Percentiles rank a stretch among this genome's conserved stretches.
Evolutionary conservation across 345 rosid species (phyloP).

Genomic region (Eucalyptus paniculata): DNA sequence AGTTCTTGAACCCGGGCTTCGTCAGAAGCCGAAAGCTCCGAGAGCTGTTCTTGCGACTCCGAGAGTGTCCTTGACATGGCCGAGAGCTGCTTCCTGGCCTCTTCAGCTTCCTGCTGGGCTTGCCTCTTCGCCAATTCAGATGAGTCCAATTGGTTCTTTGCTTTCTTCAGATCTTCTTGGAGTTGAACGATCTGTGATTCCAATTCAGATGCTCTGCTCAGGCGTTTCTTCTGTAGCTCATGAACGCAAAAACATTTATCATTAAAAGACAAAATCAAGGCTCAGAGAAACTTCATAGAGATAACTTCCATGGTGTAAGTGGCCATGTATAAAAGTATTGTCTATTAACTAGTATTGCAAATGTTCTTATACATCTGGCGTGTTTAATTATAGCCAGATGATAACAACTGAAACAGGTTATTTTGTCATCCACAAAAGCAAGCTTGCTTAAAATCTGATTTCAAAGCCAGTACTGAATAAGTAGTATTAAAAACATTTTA

Average conservation of each 20-base stretch:
- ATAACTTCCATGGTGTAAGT: not conserved
- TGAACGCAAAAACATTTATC: not conserved
- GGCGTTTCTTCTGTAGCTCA: constrained; percentile 48
- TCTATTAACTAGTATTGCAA: not conserved
- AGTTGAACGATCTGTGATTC: constrained; percentile 64
- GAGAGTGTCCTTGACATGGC: constrained; percentile 41
- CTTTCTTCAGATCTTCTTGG: constrained; percentile 73
- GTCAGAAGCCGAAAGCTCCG: constrained; percentile 71
- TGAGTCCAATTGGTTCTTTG: constrained; percentile 55
- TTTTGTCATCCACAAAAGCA: not conserved
- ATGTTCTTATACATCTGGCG: not conserved
- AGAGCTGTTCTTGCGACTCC: constrained; percentile 55
- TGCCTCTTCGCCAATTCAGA: constrained; percentile 63
- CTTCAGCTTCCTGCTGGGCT: constrained; percentile 74
- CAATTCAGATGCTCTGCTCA: constrained; percentile 19
- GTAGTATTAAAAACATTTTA: not conserved
- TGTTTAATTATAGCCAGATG: not conserved
- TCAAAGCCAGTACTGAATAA: not conserved
- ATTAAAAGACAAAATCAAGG: not conserved
- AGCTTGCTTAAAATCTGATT: not conserved
- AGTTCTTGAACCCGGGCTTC: constrained; percentile 76
- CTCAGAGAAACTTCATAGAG: not conserved
- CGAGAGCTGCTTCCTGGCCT: constrained; percentile 42
- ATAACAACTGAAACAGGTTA: not conserved
- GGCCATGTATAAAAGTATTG: not conserved